Percentiles rank a stretch among this genome's conserved stretches.
These are phyloP conservation scores for Microcos paniculata DNA, from an alignment of 345 rosid genomes.

Conservation along the genomic window DNA sequence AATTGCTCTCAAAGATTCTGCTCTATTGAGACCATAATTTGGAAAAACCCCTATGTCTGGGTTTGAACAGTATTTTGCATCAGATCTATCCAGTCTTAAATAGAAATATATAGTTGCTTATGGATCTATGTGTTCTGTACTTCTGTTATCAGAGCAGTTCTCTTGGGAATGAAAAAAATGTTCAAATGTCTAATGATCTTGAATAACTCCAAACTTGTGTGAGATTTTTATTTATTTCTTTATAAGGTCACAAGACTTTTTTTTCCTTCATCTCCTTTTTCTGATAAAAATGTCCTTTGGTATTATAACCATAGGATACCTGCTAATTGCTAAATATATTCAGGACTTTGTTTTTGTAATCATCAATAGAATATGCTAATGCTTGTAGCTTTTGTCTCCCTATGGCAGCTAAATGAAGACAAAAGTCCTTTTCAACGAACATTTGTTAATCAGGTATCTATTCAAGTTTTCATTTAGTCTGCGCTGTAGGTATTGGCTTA, in stretches of 20 bases:
- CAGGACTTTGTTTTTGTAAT: background rate
- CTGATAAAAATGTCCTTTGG: background rate
- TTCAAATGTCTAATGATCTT: background rate
- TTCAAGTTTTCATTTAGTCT: conserved; percentile 1
- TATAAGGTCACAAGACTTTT: conserved; percentile 2
- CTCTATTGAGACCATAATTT: conserved; percentile 1
- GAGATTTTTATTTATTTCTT: background rate
- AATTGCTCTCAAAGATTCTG: background rate
- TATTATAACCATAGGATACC: background rate
- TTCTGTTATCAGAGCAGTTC: background rate
- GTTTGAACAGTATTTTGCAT: background rate
- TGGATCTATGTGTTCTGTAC: background rate
- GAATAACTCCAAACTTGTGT: background rate
- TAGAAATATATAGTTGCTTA: background rate
- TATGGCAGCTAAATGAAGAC: conserved; percentile 78
- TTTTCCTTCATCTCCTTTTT: background rate
- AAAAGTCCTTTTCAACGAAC: conserved; percentile 95
- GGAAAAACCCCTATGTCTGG: background rate
- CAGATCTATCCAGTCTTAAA: background rate
- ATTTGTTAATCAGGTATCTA: conserved; percentile 86
- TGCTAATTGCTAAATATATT: background rate
- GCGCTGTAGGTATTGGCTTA: background rate
- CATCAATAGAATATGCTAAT: conserved; percentile 9
- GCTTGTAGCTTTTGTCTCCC: background rate
- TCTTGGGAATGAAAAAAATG: background rate